Conservation (phyloP, 257 asterid genomes). For the Eustoma russellianum region DNA sequence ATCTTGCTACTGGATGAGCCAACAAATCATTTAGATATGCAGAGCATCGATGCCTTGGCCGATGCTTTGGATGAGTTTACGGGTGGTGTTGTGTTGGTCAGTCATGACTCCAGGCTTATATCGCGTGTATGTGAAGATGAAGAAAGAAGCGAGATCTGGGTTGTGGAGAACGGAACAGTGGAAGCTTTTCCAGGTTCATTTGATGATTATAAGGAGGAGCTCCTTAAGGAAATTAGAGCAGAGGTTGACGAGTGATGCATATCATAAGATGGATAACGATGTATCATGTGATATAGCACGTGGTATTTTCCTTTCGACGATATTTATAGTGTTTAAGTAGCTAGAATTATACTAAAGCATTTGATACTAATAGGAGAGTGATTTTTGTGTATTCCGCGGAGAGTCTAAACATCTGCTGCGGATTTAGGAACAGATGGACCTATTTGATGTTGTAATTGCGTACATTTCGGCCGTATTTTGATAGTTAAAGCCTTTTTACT, state of each 20-base stretch:
- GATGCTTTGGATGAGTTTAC: conserved; percentile 68
- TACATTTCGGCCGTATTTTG: no score
- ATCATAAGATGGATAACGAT: no score
- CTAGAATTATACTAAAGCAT: no score
- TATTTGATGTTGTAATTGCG: no score
- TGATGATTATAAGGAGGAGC: conserved; percentile 66
- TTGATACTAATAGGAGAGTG: no score
- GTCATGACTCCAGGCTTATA: conserved; percentile 63
- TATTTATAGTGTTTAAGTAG: no score
- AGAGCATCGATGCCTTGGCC: conserved; percentile 61
- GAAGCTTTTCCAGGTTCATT: conserved; percentile 42
- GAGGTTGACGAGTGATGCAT: conserved; percentile 44
- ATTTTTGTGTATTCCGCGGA: no score
- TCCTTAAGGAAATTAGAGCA: conserved; percentile 43
- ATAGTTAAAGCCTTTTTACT: no score
- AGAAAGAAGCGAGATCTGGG: conserved; percentile 54
- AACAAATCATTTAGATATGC: conserved; percentile 73
- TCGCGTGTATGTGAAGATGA: conserved; percentile 57
- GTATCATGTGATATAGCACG: no score
- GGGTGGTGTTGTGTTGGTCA: conserved; percentile 61
- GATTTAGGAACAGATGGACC: no score
- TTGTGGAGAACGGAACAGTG: conserved; percentile 57
- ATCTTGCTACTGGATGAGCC: conserved; percentile 62
- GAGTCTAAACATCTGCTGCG: no score
- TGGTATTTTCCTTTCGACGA: no score